Conservation (phyloP, 306 rosid species). For the Trifolium pratense region DNA sequence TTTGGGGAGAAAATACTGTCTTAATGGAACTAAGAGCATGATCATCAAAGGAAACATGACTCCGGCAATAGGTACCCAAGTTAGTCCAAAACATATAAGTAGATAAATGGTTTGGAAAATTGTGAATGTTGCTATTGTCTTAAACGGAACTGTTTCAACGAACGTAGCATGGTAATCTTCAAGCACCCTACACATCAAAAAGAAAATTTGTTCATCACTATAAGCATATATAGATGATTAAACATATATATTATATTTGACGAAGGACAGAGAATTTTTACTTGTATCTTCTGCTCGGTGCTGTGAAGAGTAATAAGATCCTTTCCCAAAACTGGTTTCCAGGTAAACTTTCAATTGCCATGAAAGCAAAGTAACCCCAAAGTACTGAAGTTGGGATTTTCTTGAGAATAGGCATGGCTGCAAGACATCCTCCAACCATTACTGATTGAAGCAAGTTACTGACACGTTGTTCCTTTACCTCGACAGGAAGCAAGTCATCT, state of each 20-base stretch:
- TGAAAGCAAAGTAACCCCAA: slow-evolving; percentile 98
- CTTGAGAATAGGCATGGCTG: slow-evolving; percentile 97
- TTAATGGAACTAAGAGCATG: slow-evolving; percentile 89
- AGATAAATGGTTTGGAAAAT: slow-evolving; percentile 80
- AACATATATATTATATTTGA: too few species aligned
- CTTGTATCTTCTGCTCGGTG: slow-evolving; percentile 90
- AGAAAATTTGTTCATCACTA: slow-evolving; percentile 27
- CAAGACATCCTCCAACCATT: slow-evolving; percentile 94
- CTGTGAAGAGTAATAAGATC: slow-evolving; percentile 87
- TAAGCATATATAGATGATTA: slow-evolving; percentile 5
- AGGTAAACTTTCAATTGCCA: slow-evolving; percentile 98
- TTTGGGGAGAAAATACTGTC: slow-evolving; percentile 88
- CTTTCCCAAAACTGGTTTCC: slow-evolving; percentile 99
- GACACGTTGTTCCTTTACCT: slow-evolving; percentile 93
- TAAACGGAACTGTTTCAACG: slow-evolving; percentile 99
- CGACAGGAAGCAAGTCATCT: slow-evolving; percentile 90
- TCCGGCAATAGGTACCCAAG: slow-evolving; percentile 98
- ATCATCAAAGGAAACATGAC: slow-evolving; percentile 94
- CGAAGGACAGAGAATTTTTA: too few species aligned
- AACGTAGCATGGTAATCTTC: slow-evolving; percentile 95
- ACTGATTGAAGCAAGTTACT: slow-evolving; percentile 86
- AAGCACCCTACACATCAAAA: slow-evolving; percentile 75
- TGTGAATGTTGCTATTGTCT: slow-evolving; percentile 76
- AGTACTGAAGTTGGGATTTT: slow-evolving; percentile 97
- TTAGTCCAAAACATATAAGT: slow-evolving; percentile 87